phyloP scores from a whole-genome alignment of 257 asterid species.

The Nicotiana otophora region DNA sequence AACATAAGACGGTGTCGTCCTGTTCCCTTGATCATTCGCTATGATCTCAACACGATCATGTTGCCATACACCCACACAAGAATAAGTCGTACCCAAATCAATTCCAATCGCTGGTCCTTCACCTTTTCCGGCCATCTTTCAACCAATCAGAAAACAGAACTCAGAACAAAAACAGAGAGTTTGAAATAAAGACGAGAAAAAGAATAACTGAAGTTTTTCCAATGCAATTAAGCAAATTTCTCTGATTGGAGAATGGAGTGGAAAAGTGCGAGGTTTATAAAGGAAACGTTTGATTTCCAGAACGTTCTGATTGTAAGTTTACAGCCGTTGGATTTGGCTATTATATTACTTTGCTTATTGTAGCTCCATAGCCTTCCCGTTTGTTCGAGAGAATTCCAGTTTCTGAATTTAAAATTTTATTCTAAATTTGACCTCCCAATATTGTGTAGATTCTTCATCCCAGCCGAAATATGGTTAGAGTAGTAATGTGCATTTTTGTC shows the following conservation, averaged over 20 bases:
- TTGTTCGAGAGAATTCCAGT: constrained; percentile 16
- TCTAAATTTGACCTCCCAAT: too few relatives aligned
- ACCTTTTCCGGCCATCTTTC: constrained; percentile 16
- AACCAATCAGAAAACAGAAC: background rate
- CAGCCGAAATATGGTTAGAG: too few relatives aligned
- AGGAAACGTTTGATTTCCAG: constrained; percentile 5
- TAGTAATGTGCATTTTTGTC: too few relatives aligned
- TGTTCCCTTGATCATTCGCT: constrained; percentile 31
- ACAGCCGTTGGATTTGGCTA: constrained; percentile 1
- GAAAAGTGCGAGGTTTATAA: background rate
- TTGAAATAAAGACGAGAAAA: background rate
- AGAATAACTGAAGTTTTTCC: too few relatives aligned
- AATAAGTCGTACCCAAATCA: constrained; percentile 28
- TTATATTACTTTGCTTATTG: background rate
- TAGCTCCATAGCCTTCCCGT: background rate
- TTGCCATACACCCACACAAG: constrained; percentile 36
- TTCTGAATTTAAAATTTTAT: too few relatives aligned
- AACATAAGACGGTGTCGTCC: constrained; percentile 34
- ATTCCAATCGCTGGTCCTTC: constrained; percentile 31
- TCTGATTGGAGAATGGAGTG: background rate
- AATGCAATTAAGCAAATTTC: too few relatives aligned
- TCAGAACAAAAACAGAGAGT: background rate
- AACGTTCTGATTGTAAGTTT: constrained; percentile 9
- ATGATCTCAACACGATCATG: constrained; percentile 31
- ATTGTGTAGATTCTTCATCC: too few relatives aligned